Percentiles rank a stretch among this genome's conserved stretches.
Evolutionary conservation across 768 basidiomycete genomes (phyloP).

Genomic region (Hypsizygus marmoreus): DNA sequence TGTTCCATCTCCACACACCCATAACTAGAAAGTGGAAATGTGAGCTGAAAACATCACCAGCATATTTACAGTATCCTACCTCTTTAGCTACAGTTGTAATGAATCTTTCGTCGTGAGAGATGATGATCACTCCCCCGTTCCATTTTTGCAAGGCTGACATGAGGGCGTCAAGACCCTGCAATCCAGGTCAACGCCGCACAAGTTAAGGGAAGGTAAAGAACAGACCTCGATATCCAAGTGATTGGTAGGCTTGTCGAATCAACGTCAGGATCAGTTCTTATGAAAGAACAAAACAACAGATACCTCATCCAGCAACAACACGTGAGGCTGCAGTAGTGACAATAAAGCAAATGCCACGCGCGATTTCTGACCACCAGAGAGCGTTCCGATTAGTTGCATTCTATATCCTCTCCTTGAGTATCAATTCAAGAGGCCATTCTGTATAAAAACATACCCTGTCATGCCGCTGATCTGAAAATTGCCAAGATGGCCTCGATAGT

Average conservation of each 20-base stretch:
- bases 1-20: slow-evolving; percentile 88
- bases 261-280: slow-evolving; percentile 4
- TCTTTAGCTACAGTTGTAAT: slow-evolving; percentile 88
- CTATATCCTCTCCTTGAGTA: slow-evolving; percentile 31
- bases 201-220: not conserved
- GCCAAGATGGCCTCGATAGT: slow-evolving; percentile 92
- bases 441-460: slow-evolving; percentile 63
- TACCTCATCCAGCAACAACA: slow-evolving; percentile 92
- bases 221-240: slow-evolving; percentile 90
- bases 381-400: slow-evolving; percentile 85
- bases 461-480: slow-evolving; percentile 97
- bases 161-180: slow-evolving; percentile 91
- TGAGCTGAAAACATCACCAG: too few species aligned
- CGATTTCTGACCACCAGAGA: slow-evolving; percentile 95
- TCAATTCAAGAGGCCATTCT: not conserved
- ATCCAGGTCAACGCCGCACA: not conserved
- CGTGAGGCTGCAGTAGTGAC: slow-evolving; percentile 87
- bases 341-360: slow-evolving; percentile 91
- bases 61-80: too few species aligned
- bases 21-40: slow-evolving; percentile 55
- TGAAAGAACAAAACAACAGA: slow-evolving; percentile 5
- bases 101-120: slow-evolving; percentile 95
- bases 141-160: slow-evolving; percentile 79
- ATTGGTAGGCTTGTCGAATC: slow-evolving; percentile 76
- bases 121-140: slow-evolving; percentile 92